Base-by-base conservation (phyloP, 2,329 filamentous ascomycete species). In the Fusarium lyarnte region DNA sequence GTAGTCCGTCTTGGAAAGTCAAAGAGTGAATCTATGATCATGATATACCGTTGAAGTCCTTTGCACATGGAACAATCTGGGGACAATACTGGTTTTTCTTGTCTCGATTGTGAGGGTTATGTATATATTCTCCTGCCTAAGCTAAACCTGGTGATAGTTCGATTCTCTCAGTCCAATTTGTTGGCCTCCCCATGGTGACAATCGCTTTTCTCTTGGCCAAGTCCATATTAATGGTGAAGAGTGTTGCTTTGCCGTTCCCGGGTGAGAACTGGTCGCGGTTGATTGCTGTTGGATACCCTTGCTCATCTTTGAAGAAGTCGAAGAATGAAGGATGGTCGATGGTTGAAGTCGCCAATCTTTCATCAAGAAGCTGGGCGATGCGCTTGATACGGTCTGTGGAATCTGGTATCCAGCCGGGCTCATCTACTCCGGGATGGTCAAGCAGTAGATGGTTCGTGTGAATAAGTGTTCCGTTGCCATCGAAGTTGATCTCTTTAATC, bases 221-320 rank as follows among this genome's bases (percentile, higher is more conserved):
- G 10, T 76, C 58, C 60, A 76, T 75, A 19, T 75, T 66, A 2
- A 76, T 74, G 4, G 67, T 76, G 11, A 76, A 76, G 1, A 76
- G 33, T 4, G 74, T 76, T 13, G 73, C 52, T 0, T 63, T 58
- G 2, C 69, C 70, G 0, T 58, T 63, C 0, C 38, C 53, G 0
- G 59, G 49, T 5, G 33, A 41, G 14, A 51, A 33, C 2, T 66
- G 52, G 21, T 47, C 43, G 0, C 74, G 73, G 13, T 76, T 76
- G 33, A 76, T 75, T 0, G 63, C 45, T 16, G 42, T 63, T 5
- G 74, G 74, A 17, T 66, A 75, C 2, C 70, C 70, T 14, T 75
- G 25, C 11, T 74, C 65, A 12, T 76, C 74, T 21, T 70, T 60
- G n/a, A 76, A 76, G 1, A 76, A n/a, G 4, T 72, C 66, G 21